Percentiles rank a stretch among this genome's conserved stretches.
Evolutionary conservation across 495 filamentous ascomycete species (phyloP).

Genomic region (Venustampulla echinocandica): DNA sequence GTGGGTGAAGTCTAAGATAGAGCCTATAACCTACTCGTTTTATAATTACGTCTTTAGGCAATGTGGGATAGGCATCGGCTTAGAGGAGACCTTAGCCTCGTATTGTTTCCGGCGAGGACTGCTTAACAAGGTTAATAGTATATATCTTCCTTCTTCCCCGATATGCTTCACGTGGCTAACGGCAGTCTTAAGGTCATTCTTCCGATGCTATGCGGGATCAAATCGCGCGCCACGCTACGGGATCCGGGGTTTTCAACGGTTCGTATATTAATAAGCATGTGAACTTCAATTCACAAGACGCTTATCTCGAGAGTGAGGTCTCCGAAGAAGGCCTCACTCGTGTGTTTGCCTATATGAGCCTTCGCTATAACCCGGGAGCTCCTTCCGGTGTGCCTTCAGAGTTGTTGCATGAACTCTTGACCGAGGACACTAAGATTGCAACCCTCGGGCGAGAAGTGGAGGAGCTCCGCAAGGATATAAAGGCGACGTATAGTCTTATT

Average conservation of each 20-base stretch:
- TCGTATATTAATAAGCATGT: constrained; percentile 12
- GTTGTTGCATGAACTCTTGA: constrained; percentile 8
- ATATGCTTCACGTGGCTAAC: constrained; percentile 8
- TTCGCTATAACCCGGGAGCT: neutral
- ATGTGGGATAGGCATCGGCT: constrained; percentile 14
- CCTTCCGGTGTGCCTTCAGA: constrained; percentile 7
- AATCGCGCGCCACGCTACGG: constrained; percentile 14
- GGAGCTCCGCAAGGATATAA: constrained; percentile 5
- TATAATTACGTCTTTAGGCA: constrained; percentile 16
- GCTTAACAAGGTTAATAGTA: constrained; percentile 19
- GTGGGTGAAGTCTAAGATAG: constrained; percentile 14
- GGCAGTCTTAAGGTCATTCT: constrained; percentile 10
- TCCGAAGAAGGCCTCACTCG: constrained; percentile 10
- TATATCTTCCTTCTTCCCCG: neutral
- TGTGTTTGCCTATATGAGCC: constrained; percentile 13
- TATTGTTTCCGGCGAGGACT: constrained; percentile 18
- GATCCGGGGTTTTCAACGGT: constrained; percentile 13
- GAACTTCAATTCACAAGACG: constrained; percentile 15
- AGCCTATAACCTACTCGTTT: constrained; percentile 13
- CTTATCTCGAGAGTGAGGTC: constrained; percentile 9
- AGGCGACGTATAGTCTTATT: constrained; percentile 13
- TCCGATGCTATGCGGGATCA: constrained; percentile 20
- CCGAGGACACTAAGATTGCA: constrained; percentile 10
- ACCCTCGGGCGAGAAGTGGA: constrained; percentile 11
- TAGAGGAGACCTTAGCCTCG: constrained; percentile 20